Base-by-base conservation (phyloP, 2,329 filamentous ascomycete species). In the Aureobasidium sp. region DNA sequence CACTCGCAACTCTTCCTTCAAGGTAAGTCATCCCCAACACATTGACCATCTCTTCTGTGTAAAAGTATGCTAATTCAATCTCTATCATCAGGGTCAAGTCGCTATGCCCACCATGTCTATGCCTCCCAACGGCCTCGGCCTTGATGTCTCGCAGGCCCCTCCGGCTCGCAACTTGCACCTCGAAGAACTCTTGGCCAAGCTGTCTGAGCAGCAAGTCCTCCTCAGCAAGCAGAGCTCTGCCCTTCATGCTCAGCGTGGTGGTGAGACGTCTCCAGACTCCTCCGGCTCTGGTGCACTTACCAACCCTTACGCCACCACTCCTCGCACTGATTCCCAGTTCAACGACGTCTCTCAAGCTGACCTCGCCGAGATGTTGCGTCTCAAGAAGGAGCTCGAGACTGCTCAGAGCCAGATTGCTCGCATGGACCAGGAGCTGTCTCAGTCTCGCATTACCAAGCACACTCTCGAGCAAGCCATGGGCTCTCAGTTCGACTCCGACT, bases 161-260 rank as follows among this genome's bases (percentile, higher is more conserved):
- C 42, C 54, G 19, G 29, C 63, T 27, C 54, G 54, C 29, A 59
- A 69, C 27, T 73, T 75, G n/a, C 71, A 75, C 9, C 85, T 92
- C 79, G 89, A 94, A 68, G 86, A 86, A 63, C 82, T 91, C 57
- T 77, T 91, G 66, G 84, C 87, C 61, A 88, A 86, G 70, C 80
- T 93, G 52, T 84, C 84, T n/a, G 86, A 91, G 72, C 87, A 91
- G 69, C 84, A 87, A 69, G 77, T 77, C 47, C 72, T 79, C n/a
- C 74, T 87, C 54, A 78, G 78, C 56, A 81, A 84, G 72, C 84
- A 88, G 69, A 82, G 81, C 64, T 78, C 83, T 62, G 78, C 78
- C 58, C 70, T 83, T 47, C 81, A 80, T 59, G 67, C 69, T 5
- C 64, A 67, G 19, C 40, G 63, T 37, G 65, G 19, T 48, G 54